These are phyloP conservation scores for Cenchrus fungigraminus DNA, from an alignment of 176 grass and related monocot genomes.

Conservation along the genomic window DNA sequence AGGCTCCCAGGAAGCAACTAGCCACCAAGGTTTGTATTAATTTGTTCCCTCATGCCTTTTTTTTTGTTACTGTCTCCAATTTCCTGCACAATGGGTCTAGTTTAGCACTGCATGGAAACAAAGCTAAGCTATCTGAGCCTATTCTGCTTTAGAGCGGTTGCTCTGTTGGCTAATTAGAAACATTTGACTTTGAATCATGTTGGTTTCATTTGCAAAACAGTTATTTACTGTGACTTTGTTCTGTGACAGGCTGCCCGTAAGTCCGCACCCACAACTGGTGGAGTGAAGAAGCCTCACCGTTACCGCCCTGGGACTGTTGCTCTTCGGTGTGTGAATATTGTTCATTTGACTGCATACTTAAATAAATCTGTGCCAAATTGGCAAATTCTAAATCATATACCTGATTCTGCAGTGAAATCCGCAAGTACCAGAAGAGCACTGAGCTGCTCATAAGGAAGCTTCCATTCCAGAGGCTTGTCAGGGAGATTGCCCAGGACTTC, in stretches of 20 bases:
- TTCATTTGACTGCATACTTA: background rate
- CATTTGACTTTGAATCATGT: background rate
- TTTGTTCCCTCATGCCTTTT: background rate
- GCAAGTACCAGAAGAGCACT: constrained; percentile 74
- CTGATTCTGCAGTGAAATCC: constrained; percentile 56
- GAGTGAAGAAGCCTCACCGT: constrained; percentile 83
- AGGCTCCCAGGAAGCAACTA: constrained; percentile 68
- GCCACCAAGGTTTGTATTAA: constrained; percentile 67
- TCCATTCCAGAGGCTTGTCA: constrained; percentile 81
- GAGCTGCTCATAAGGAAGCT: constrained; percentile 72
- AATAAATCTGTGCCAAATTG: background rate
- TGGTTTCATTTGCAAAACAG: background rate
- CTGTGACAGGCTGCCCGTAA: constrained; percentile 58
- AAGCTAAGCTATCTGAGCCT: background rate
- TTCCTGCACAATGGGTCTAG: background rate
- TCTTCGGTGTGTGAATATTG: constrained; percentile 46
- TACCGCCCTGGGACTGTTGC: constrained; percentile 73
- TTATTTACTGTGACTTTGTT: background rate
- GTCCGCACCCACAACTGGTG: constrained; percentile 71
- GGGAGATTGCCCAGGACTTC: constrained; percentile 77
- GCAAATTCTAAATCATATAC: background rate
- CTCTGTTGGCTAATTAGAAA: background rate
- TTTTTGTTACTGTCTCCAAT: background rate
- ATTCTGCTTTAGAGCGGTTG: background rate
- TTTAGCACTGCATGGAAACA: background rate